Base-by-base conservation (phyloP, 805 yeast species). In the Danielozyma ontarioensis region DNA sequence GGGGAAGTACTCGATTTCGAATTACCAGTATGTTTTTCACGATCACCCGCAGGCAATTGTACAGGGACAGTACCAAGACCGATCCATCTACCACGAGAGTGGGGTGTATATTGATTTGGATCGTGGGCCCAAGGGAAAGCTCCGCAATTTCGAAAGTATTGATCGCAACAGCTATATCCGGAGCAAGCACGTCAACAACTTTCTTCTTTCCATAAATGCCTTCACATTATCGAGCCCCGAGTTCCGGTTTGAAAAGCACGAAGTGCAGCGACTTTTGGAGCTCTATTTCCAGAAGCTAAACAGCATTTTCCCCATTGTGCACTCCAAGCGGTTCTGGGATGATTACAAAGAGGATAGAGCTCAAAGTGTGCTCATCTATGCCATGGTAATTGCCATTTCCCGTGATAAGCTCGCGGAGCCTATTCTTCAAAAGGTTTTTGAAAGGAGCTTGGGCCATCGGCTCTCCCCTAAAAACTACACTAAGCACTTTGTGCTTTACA, bases 161-260 rank as follows among this genome's bases (percentile, higher is more conserved):
- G 41, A 41, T 17, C 40, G 36, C 22, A 40, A 34, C 32, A 37
- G 26, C 39, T 34, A 47, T 27, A 41, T 53, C 24, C 39, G 36
- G 28, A 36, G 34, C 30, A 23, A 23, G 13, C 34, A 38, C 13
- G 37, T 36, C 15, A 51, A 44, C 34, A 50, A 55, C 4, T 63
- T 58, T 34, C 43, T 64, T 28, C 38, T 54, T 15, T 48, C 57
- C 21, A 56, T 65, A 17, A 50, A 57, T 25, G 71, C 72, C 8
- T 66, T 66, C 37, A 55, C 59, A 5, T 42, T 65, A 37, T 62
- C 59, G 8, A 41, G 60, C 15, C 43, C 48, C 2, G 51, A 46
- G 28, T 56, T 40, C 31, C 47, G 41, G 6, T 44, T 60, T 16
- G 33, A 38, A 11, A 23, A 32, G 6, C 31, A 34, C 5, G 59